phyloP scores from a whole-genome alignment of 495 filamentous ascomycete genomes.

The Lichenothelia convexa region DNA sequence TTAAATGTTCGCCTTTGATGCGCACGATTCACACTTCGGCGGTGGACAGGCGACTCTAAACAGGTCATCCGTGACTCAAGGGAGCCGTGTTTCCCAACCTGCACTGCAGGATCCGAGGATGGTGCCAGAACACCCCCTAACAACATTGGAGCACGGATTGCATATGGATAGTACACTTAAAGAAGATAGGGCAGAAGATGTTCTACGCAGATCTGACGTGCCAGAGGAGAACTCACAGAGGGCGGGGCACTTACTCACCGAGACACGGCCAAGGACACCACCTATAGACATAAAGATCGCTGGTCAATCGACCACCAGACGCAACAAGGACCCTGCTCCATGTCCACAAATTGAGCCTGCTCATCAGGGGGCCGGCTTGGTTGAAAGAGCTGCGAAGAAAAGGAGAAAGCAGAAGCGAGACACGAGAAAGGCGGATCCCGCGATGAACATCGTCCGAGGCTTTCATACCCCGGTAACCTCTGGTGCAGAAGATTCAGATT shows the following conservation, averaged over 20 bases:
- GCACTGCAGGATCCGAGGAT: background rate
- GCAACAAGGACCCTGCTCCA: slow-evolving; percentile 9
- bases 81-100: background rate
- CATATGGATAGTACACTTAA: too few species aligned
- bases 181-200: too few species aligned
- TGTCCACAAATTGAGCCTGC: background rate
- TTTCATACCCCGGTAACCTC: slow-evolving; percentile 73
- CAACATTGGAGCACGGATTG: too few species aligned
- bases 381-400: slow-evolving; percentile 18
- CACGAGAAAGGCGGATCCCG: slow-evolving; percentile 32
- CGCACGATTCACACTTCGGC: background rate
- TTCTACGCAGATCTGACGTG: background rate
- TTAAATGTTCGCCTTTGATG: too few species aligned
- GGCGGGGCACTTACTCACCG: background rate
- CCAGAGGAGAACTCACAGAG: background rate
- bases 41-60: background rate
- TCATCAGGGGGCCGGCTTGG: slow-evolving; percentile 6
- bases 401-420: slow-evolving; percentile 30
- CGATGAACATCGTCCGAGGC: slow-evolving; percentile 56
- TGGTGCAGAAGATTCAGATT: slow-evolving; percentile 71
- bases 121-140: background rate
- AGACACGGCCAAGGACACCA: background rate
- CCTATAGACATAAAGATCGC: slow-evolving; percentile 13
- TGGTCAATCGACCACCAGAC: slow-evolving; percentile 5
- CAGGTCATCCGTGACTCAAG: background rate